Evolutionary conservation across 2,329 filamentous ascomycete genomes (phyloP).

Genomic region (Biscogniauxia sp.): DNA sequence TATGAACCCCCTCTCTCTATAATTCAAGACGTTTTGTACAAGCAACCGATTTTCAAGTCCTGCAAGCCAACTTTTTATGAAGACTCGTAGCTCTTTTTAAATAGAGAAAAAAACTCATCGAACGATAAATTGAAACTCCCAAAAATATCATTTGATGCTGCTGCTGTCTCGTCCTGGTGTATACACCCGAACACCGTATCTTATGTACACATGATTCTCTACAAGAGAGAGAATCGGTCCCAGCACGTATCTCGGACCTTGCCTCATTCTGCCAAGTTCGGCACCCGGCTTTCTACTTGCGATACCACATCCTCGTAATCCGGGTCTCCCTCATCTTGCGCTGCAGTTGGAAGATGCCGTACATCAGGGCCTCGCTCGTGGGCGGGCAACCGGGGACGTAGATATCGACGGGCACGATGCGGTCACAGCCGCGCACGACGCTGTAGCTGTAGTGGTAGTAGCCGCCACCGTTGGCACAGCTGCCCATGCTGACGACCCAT

Average conservation of each 20-base stretch:
- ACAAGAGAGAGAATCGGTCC: slow-evolving; percentile 22
- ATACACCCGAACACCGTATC: slow-evolving; percentile 16
- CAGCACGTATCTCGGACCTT: slow-evolving; percentile 4
- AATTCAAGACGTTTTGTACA: too few species aligned
- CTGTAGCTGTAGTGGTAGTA: slow-evolving; percentile 87
- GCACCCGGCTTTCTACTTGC: slow-evolving; percentile 41
- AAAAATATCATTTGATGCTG: slow-evolving; percentile 2
- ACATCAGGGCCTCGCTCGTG: slow-evolving; percentile 61
- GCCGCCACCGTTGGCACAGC: slow-evolving; percentile 79
- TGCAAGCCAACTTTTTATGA: not conserved
- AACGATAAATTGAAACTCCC: not conserved
- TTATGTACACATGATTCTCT: slow-evolving; percentile 21
- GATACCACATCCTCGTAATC: slow-evolving; percentile 57
- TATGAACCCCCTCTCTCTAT: too few species aligned
- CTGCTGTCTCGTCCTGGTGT: slow-evolving; percentile 17
- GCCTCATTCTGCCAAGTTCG: not conserved
- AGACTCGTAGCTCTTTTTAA: too few species aligned
- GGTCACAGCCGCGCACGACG: slow-evolving; percentile 71
- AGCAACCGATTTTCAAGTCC: not conserved
- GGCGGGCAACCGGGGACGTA: slow-evolving; percentile 75
- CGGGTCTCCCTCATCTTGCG: slow-evolving; percentile 68
- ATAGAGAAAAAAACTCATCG: not conserved
- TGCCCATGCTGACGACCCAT: slow-evolving; percentile 83
- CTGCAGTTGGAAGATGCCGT: slow-evolving; percentile 72
- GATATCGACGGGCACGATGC: slow-evolving; percentile 76